Conservation (phyloP, 164 flowering plant genomes). For the Magnolia kwangsiensis region DNA sequence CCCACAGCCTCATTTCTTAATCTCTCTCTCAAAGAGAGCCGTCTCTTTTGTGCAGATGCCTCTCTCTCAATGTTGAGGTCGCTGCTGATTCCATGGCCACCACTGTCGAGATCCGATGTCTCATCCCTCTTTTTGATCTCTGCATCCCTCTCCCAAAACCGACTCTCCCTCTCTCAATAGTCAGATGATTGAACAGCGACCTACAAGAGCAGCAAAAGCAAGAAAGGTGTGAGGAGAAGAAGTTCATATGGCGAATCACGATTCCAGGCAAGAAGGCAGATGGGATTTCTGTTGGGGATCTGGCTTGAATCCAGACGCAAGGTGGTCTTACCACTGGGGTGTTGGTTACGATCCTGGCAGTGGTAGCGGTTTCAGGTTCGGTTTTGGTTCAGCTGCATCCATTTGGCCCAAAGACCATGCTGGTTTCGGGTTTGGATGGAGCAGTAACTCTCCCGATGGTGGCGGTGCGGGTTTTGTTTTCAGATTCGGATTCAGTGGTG, state of each 20-base stretch:
- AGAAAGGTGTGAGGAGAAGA: neutral
- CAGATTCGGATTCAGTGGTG: neutral
- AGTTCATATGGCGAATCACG: neutral
- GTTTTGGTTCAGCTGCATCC: neutral
- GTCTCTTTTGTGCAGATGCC: too few relatives aligned
- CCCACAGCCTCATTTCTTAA: too few relatives aligned
- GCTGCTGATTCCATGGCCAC: too few relatives aligned
- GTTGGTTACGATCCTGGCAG: neutral
- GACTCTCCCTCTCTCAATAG: too few relatives aligned
- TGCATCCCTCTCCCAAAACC: too few relatives aligned
- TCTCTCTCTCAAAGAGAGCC: too few relatives aligned
- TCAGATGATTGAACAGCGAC: too few relatives aligned
- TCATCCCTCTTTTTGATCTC: too few relatives aligned
- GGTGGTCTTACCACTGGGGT: neutral
- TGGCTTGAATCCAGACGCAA: neutral
- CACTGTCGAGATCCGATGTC: too few relatives aligned
- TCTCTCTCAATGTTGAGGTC: too few relatives aligned
- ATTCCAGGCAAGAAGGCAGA: neutral
- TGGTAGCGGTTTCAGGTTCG: neutral
- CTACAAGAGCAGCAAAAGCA: neutral
- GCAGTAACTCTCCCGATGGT: neutral
- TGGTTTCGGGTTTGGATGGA: neutral
- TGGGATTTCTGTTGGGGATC: constrained; percentile 5
- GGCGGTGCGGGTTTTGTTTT: neutral
- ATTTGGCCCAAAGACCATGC: too few relatives aligned